Percentiles rank a stretch among this genome's conserved stretches.
These are phyloP conservation scores for Phylloporus scabripes DNA, from an alignment of 768 basidiomycete genomes.

Conservation along the genomic window DNA sequence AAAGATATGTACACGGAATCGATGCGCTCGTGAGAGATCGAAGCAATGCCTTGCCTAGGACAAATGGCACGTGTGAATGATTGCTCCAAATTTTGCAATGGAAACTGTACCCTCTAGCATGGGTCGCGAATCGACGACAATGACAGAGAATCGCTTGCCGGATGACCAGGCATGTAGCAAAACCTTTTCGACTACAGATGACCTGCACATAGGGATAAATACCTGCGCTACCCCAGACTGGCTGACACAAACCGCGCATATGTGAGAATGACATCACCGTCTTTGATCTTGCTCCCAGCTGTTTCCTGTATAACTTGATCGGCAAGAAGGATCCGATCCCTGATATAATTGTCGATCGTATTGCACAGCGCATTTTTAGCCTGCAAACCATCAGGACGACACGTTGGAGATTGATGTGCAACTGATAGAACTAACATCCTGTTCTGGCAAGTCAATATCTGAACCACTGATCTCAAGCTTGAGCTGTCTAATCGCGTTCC, in stretches of 20 bases:
- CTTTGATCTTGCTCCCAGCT: conserved; percentile 89
- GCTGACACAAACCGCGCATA: conserved; percentile 68
- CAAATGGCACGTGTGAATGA: conserved; percentile 1
- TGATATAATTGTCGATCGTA: conserved; percentile 90
- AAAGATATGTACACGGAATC: conserved; percentile 85
- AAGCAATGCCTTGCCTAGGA: conserved; percentile 72
- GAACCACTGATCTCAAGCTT: conserved; percentile 93
- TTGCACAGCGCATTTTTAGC: conserved; percentile 80
- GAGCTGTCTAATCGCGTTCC: conserved; percentile 88
- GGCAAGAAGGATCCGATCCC: conserved; percentile 88
- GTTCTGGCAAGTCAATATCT: conserved; percentile 90
- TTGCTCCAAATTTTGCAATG: not conserved
- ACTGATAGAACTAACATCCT: conserved; percentile 58
- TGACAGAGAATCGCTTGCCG: conserved; percentile 79
- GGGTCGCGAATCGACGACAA: conserved; percentile 93
- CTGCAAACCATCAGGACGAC: conserved; percentile 35
- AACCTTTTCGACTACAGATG: conserved; percentile 90
- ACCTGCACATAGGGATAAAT: conserved; percentile 42
- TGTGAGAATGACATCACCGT: conserved; percentile 88
- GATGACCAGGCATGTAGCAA: conserved; percentile 69
- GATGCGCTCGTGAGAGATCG: conserved; percentile 57
- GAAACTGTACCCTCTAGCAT: conserved; percentile 70
- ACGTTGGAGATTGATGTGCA: not conserved
- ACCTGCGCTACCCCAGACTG: not conserved
- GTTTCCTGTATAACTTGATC: conserved; percentile 89